Percentiles rank a stretch among this genome's conserved stretches.
Conservation (phyloP, 2,329 filamentous ascomycete species). For the Pestalotiopsis sp. region DNA sequence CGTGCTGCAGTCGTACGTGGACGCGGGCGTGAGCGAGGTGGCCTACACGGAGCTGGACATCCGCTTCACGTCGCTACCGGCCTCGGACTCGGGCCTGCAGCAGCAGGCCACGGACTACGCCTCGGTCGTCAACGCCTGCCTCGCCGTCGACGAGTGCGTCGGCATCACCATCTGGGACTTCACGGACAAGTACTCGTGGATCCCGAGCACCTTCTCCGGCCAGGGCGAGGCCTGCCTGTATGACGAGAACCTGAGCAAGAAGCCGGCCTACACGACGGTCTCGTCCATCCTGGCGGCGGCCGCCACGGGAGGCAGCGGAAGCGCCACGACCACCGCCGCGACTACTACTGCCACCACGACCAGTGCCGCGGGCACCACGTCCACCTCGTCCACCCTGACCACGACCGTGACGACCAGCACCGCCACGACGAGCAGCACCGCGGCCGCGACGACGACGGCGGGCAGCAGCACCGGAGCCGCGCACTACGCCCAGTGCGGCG, state of each 20-base stretch:
- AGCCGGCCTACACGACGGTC: constrained; percentile 36
- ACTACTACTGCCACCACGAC: neutral
- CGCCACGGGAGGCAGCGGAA: neutral
- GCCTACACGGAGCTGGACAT: constrained; percentile 65
- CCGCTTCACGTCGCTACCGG: constrained; percentile 46
- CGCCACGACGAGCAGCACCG: neutral
- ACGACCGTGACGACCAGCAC: neutral
- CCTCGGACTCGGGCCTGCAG: constrained; percentile 37
- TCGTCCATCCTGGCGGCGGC: constrained; percentile 9
- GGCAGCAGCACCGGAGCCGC: neutral
- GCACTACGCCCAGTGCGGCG: constrained; percentile 5
- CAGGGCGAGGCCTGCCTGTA: constrained; percentile 41
- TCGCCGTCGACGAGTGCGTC: constrained; percentile 36
- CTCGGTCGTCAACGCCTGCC: constrained; percentile 34
- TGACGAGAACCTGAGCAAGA: constrained; percentile 35
- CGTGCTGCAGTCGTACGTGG: constrained; percentile 50
- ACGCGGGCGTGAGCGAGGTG: constrained; percentile 51
- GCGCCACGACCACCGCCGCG: neutral
- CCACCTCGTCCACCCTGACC: neutral
- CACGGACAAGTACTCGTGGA: constrained; percentile 56
- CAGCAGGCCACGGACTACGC: constrained; percentile 50
- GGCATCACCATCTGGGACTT: constrained; percentile 45
- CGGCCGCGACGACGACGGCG: constrained; percentile 1
- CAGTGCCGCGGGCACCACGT: neutral
- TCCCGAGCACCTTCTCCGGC: constrained; percentile 63